These are phyloP conservation scores for Catharanthus roseus DNA, from an alignment of 257 asterid genomes.

Conservation along the genomic window DNA sequence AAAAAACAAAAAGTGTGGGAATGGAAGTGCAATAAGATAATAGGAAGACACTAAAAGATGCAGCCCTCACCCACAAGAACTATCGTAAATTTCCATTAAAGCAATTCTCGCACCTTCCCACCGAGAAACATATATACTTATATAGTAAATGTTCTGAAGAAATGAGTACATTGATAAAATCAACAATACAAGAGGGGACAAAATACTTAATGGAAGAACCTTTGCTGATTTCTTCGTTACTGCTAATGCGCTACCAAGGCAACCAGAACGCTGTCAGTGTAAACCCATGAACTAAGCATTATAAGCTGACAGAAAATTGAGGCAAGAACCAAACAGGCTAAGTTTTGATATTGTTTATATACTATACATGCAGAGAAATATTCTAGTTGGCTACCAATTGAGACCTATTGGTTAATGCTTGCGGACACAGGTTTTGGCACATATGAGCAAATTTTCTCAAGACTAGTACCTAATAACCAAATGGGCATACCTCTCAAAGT, in stretches of 20 bases:
- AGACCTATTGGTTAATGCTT: neutral
- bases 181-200: neutral
- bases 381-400: neutral
- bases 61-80: slow-evolving; percentile 4
- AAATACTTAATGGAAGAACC: slow-evolving; percentile 82
- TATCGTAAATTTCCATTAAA: neutral
- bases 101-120: too few species aligned
- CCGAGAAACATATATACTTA: neutral
- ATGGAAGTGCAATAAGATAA: neutral
- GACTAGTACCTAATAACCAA: neutral
- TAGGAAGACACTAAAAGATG: neutral
- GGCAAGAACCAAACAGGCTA: neutral
- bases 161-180: neutral
- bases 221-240: slow-evolving; percentile 93
- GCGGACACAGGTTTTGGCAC: neutral
- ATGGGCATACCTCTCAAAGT: neutral
- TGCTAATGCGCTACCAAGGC: slow-evolving; percentile 96
- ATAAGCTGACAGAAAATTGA: slow-evolving; percentile 4
- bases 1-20: neutral
- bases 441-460: neutral
- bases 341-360: neutral
- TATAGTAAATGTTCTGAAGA: neutral
- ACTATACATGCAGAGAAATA: slow-evolving; percentile 11
- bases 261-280: slow-evolving; percentile 72
- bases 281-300: slow-evolving; percentile 12